These are phyloP conservation scores for Diophrys appendiculata DNA, from an alignment of 73 alveolate species.

Conservation along the genomic window DNA sequence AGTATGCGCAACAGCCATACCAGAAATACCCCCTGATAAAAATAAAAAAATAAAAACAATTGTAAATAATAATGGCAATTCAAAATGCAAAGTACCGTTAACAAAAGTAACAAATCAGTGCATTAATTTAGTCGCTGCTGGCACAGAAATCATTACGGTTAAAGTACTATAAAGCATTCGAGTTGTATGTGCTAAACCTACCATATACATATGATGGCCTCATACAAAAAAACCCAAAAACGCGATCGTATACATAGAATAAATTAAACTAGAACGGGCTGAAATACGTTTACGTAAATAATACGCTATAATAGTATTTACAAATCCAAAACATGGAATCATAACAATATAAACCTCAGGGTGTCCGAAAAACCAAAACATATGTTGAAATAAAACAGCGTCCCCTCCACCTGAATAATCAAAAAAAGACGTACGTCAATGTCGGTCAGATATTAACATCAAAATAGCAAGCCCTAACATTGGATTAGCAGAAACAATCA, in stretches of 20 bases:
- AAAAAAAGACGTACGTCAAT: not conserved
- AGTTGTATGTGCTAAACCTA: slow-evolving; percentile 23
- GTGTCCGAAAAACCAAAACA: slow-evolving; percentile 9
- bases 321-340: slow-evolving; percentile 14
- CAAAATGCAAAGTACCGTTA: slow-evolving; percentile 9
- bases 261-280: slow-evolving; percentile 2
- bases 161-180: slow-evolving; percentile 18
- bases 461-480: not conserved
- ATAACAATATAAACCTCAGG: slow-evolving; percentile 17
- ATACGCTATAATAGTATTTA: slow-evolving; percentile 1
- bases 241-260: slow-evolving; percentile 26
- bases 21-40: slow-evolving; percentile 30
- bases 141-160: slow-evolving; percentile 45
- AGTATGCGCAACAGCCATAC: slow-evolving; percentile 32
- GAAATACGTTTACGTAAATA: not conserved
- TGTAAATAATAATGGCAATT: slow-evolving; percentile 17
- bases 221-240: slow-evolving; percentile 24
- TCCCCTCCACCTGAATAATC: slow-evolving; percentile 9
- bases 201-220: slow-evolving; percentile 44
- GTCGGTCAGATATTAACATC: not conserved
- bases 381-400: not conserved
- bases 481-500: not conserved
- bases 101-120: slow-evolving; percentile 28
- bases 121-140: slow-evolving; percentile 31
- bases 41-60: slow-evolving; percentile 32